Percentiles rank a stretch among this genome's conserved stretches.
Conservation (phyloP, 257 asterid species). For the Rauvolfia tetraphylla region DNA sequence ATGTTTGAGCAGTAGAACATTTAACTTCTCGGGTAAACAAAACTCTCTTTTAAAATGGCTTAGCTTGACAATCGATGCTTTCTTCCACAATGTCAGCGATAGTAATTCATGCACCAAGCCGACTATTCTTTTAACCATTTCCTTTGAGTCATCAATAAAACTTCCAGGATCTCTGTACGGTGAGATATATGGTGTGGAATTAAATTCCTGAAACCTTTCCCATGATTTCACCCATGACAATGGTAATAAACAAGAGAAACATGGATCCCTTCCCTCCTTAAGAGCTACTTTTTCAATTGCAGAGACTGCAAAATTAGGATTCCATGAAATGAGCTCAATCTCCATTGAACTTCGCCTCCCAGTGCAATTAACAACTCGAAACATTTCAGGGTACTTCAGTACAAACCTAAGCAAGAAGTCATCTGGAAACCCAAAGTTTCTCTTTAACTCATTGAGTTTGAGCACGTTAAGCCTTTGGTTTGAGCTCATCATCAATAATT, state of each 20-base stretch:
- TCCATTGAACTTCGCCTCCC: slow-evolving; percentile 85
- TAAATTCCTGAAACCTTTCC: slow-evolving; percentile 75
- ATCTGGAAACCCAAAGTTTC: slow-evolving; percentile 80
- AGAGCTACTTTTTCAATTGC: slow-evolving; percentile 51
- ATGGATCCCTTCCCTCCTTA: slow-evolving; percentile 43
- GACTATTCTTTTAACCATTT: slow-evolving; percentile 68
- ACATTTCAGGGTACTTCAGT: slow-evolving; percentile 71
- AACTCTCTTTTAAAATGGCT: slow-evolving; percentile 78
- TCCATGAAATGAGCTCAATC: slow-evolving; percentile 65
- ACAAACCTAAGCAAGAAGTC: slow-evolving; percentile 75
- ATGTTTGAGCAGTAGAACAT: slow-evolving; percentile 69
- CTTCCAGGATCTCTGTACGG: slow-evolving; percentile 44
- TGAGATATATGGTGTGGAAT: slow-evolving; percentile 68
- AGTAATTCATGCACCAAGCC: slow-evolving; percentile 74
- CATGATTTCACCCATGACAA: slow-evolving; percentile 66
- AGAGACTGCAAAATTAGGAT: slow-evolving; percentile 57
- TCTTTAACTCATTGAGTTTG: slow-evolving; percentile 64
- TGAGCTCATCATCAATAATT: slow-evolving; percentile 81
- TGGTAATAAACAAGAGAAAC: slow-evolving; percentile 68
- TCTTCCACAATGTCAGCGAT: slow-evolving; percentile 80
- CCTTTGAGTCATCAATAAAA: slow-evolving; percentile 54
- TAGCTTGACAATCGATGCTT: slow-evolving; percentile 60
- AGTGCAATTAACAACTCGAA: slow-evolving; percentile 53
- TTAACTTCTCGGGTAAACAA: slow-evolving; percentile 60
- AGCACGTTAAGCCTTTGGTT: slow-evolving; percentile 59